These are phyloP conservation scores for Gossypium lobatum DNA, from an alignment of 441 rosid genomes.

Conservation along the genomic window DNA sequence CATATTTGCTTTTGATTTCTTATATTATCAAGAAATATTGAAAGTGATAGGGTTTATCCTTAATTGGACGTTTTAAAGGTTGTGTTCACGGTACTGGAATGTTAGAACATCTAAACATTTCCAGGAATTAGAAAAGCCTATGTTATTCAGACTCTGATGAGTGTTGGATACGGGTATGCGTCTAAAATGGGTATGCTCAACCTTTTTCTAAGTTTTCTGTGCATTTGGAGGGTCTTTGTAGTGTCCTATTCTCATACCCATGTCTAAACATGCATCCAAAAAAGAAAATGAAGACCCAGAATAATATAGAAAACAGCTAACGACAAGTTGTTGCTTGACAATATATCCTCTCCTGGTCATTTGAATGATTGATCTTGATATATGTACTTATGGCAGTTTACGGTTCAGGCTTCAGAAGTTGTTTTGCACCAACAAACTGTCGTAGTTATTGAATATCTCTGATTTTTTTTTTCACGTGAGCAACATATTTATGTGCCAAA, in stretches of 20 bases:
- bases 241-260: too few species aligned
- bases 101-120: not conserved
- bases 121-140: too few species aligned
- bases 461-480: not conserved
- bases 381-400: not conserved
- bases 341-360: not conserved
- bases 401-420: not conserved
- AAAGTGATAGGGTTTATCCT: not conserved
- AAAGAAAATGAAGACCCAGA: too few species aligned
- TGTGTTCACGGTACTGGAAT: not conserved
- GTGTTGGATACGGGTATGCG: too few species aligned
- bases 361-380: not conserved
- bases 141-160: too few species aligned
- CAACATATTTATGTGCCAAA: not conserved
- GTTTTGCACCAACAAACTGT: not conserved
- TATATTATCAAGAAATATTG: not conserved
- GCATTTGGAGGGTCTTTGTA: too few species aligned
- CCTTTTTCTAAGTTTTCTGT: too few species aligned
- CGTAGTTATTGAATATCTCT: not conserved
- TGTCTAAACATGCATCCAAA: too few species aligned
- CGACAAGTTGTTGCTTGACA: too few species aligned
- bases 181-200: too few species aligned
- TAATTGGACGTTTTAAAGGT: not conserved
- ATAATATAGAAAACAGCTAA: too few species aligned
- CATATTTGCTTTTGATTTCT: not conserved